phyloP scores from a whole-genome alignment of 78 protist species.

The Dictyostelium purpureum region DNA sequence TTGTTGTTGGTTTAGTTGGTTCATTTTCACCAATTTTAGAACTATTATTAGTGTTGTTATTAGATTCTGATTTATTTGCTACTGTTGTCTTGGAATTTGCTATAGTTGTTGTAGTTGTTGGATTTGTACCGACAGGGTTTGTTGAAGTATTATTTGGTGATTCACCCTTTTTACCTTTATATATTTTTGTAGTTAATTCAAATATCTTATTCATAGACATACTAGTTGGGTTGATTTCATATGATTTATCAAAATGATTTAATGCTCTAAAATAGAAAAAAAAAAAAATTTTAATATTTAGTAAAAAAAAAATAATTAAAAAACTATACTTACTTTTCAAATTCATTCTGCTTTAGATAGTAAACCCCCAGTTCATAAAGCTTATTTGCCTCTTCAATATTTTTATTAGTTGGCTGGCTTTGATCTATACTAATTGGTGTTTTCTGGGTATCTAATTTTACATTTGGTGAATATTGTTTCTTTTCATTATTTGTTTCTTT shows the following conservation, averaged over 20 bases:
- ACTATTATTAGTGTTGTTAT: background rate
- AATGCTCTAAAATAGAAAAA: constrained; percentile 38
- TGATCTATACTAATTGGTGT: background rate
- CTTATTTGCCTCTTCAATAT: constrained; percentile 49
- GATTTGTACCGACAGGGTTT: background rate
- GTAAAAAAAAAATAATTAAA: background rate
- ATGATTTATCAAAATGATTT: constrained; percentile 61
- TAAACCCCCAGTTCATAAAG: constrained; percentile 41
- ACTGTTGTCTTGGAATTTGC: background rate
- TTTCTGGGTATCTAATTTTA: background rate
- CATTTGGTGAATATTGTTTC: background rate
- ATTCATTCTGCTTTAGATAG: constrained; percentile 43
- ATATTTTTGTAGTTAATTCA: constrained; percentile 49
- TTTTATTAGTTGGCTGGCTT: background rate
- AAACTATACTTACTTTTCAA: constrained; percentile 38
- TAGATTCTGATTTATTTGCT: background rate
- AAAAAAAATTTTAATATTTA: background rate
- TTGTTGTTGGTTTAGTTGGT: background rate
- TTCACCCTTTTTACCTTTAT: constrained; percentile 20
- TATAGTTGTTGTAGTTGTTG: background rate
- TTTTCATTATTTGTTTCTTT: too few species aligned
- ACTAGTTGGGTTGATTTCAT: constrained; percentile 69
- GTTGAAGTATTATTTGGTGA: background rate
- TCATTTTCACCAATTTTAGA: background rate
- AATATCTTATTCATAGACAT: constrained; percentile 66